Percentiles rank a stretch among this genome's conserved stretches.
phyloP scores from a whole-genome alignment of 2,329 filamentous ascomycete genomes.

The Macrophomina tecta region DNA sequence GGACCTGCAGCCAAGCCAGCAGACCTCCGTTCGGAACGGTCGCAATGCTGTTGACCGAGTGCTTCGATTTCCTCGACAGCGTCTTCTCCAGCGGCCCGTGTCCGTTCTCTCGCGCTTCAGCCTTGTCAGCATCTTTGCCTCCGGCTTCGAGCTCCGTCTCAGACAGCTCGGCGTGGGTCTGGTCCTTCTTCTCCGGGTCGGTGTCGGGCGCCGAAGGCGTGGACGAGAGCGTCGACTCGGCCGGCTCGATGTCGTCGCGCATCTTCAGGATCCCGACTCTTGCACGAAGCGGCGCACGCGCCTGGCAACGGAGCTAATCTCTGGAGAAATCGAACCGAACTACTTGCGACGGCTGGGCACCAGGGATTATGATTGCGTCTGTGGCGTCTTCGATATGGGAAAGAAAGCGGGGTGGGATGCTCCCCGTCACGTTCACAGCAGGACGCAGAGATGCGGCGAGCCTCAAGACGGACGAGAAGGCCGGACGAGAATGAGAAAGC shows the following conservation, averaged over 20 bases:
- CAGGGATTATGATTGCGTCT: conserved; percentile 1
- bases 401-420: background rate
- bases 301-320: too few relatives aligned
- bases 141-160: conserved; percentile 7
- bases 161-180: background rate
- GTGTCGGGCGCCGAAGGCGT: background rate
- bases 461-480: background rate
- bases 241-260: conserved; percentile 24
- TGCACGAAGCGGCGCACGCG: background rate
- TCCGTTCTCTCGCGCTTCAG: background rate
- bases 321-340: background rate
- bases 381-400: background rate
- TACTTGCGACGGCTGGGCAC: background rate
- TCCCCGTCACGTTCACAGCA: background rate
- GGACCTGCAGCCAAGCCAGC: conserved; percentile 55
- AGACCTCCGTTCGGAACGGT: conserved; percentile 55
- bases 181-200: conserved; percentile 21
- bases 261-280: background rate
- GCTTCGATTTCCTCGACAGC: conserved; percentile 9
- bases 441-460: background rate
- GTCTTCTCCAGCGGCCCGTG: conserved; percentile 14
- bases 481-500: background rate
- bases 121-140: too few relatives aligned
- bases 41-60: conserved; percentile 49
- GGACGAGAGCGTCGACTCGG: conserved; percentile 16